Evolutionary conservation across 495 filamentous ascomycete genomes (phyloP).

Genomic region (Glarea lozoyensis): DNA sequence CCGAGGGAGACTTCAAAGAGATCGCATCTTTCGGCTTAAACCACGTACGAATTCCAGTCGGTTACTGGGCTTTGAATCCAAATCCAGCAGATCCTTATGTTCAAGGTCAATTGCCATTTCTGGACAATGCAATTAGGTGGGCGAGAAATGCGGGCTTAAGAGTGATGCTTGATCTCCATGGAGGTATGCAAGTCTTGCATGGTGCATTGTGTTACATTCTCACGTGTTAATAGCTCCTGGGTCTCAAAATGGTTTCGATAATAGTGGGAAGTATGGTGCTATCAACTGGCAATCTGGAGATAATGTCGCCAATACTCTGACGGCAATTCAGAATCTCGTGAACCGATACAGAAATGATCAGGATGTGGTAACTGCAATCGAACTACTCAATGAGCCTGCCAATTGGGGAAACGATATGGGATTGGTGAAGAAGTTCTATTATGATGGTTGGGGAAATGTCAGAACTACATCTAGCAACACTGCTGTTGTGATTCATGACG

Average conservation of each 20-base stretch:
- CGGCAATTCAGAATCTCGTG: constrained; percentile 48
- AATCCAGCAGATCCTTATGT: constrained; percentile 60
- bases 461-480: constrained; percentile 41
- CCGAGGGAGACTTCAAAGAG: constrained; percentile 54
- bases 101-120: constrained; percentile 57
- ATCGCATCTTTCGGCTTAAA: constrained; percentile 61
- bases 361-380: constrained; percentile 60
- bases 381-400: constrained; percentile 66
- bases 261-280: constrained; percentile 55
- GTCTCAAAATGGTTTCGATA: constrained; percentile 78
- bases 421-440: constrained; percentile 53
- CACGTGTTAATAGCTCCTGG: constrained; percentile 45
- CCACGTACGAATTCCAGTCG: constrained; percentile 70
- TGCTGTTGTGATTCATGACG: constrained; percentile 57
- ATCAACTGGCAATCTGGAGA: constrained; percentile 55
- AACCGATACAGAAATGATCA: constrained; percentile 49
- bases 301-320: constrained; percentile 46
- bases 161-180: constrained; percentile 64
- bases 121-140: constrained; percentile 62
- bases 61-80: constrained; percentile 64
- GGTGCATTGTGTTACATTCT: constrained; percentile 2
- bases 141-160: constrained; percentile 52
- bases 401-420: constrained; percentile 38
- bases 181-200: constrained; percentile 36
- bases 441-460: constrained; percentile 48